Conservation (phyloP, 768 basidiomycete species). For the Termitomyces heimii region DNA sequence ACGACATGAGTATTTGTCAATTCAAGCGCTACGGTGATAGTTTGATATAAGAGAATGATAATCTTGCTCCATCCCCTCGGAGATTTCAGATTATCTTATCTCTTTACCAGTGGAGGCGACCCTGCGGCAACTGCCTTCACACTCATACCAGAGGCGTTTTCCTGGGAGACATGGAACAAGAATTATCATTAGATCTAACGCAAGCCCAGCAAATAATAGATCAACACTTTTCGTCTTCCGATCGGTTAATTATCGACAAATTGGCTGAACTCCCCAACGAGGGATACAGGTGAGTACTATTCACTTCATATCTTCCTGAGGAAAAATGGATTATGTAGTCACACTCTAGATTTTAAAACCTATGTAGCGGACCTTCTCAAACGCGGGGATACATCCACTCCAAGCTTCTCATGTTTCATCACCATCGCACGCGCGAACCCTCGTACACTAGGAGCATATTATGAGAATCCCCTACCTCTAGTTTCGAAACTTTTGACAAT, state of each 20-base stretch:
- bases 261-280: conserved; percentile 9
- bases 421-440: conserved; percentile 18
- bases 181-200: conserved; percentile 6
- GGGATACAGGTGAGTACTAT: conserved; percentile 13
- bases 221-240: conserved; percentile 5
- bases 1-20: too few relatives aligned
- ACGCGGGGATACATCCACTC: conserved; percentile 1
- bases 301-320: not conserved
- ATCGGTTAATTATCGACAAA: conserved; percentile 7
- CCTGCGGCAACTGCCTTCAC: not conserved
- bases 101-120: not conserved
- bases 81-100: conserved; percentile 1
- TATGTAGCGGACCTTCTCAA: conserved; percentile 14
- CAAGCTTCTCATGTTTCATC: conserved; percentile 21
- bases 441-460: conserved; percentile 15
- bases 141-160: not conserved
- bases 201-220: conserved; percentile 13
- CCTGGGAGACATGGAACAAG: not conserved
- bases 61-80: not conserved
- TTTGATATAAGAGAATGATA: too few relatives aligned
- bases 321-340: conserved; percentile 1
- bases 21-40: too few relatives aligned
- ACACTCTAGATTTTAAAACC: conserved; percentile 13
- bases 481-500: conserved; percentile 33
- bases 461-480: conserved; percentile 29